These are phyloP conservation scores for Rhodosporidiobolus sp. DNA, from an alignment of 768 basidiomycete species.

Conservation along the genomic window DNA sequence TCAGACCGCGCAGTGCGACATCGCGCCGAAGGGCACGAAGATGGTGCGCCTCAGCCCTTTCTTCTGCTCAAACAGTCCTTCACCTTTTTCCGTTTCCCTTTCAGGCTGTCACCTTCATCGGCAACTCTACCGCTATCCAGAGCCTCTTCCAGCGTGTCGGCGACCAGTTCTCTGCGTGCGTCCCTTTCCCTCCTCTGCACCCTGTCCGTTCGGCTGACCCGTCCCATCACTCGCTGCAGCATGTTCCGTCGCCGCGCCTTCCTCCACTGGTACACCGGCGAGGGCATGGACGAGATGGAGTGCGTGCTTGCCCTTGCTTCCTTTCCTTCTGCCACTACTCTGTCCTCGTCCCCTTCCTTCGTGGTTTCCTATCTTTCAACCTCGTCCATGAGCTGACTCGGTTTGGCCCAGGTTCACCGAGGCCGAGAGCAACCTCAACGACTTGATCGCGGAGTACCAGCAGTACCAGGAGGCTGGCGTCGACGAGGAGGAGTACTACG, in stretches of 20 bases:
- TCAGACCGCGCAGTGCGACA: conserved; percentile 95
- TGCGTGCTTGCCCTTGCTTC: not conserved
- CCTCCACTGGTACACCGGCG: conserved; percentile 63
- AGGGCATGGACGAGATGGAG: conserved; percentile 49
- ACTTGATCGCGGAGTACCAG: conserved; percentile 36
- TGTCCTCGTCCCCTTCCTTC: no score
- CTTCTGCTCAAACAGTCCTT: not conserved
- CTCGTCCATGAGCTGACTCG: no score
- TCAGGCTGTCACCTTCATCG: conserved; percentile 84
- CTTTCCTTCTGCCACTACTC: no score
- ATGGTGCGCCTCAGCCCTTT: not conserved
- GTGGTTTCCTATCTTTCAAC: no score
- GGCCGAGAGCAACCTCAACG: conserved; percentile 23
- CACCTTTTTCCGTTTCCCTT: not conserved
- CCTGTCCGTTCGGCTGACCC: no score
- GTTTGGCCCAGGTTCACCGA: no score
- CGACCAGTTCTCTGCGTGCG: conserved; percentile 83
- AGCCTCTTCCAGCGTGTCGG: conserved; percentile 98
- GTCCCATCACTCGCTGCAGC: no score
- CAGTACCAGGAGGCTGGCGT: conserved; percentile 50
- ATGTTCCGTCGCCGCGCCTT: conserved; percentile 15
- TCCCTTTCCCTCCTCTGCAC: no score
- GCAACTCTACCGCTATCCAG: conserved; percentile 95
- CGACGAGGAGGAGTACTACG: no score
- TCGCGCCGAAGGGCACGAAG: conserved; percentile 72